A percentile compares a stretch with the other conserved stretches of the same genome.
These are phyloP conservation scores for Talaromyces atroroseus DNA, from an alignment of 2,329 filamentous ascomycete genomes.

Conservation along the genomic window DNA sequence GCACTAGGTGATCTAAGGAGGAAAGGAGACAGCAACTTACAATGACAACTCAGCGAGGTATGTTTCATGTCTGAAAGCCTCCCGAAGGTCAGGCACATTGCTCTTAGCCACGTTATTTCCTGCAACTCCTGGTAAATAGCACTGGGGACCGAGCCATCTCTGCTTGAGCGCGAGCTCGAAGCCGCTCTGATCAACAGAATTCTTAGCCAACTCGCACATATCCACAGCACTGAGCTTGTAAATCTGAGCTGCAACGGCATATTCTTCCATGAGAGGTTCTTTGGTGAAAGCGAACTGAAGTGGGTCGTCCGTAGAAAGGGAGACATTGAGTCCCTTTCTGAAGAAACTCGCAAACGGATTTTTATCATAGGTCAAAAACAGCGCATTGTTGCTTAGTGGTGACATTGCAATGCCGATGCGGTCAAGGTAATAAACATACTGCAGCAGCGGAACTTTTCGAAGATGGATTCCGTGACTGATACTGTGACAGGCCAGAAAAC, in stretches of 20 bases:
- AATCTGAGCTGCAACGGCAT: constrained; percentile 95
- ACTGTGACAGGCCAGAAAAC: constrained; percentile 87
- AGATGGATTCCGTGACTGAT: constrained; percentile 92
- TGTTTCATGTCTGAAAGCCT: constrained; percentile 84
- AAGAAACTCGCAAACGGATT: constrained; percentile 97
- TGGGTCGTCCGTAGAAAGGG: constrained; percentile 91
- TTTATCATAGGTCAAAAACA: constrained; percentile 93
- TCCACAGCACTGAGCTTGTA: constrained; percentile 96
- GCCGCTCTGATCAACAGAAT: constrained; percentile 90
- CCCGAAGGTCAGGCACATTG: constrained; percentile 88
- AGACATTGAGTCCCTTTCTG: constrained; percentile 88
- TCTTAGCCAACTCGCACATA: constrained; percentile 97
- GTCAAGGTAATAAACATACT: constrained; percentile 97
- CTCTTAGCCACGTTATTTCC: constrained; percentile 95
- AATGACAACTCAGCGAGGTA: constrained; percentile 76
- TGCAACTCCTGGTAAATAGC: constrained; percentile 67
- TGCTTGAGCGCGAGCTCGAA: constrained; percentile 87
- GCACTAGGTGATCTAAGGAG: too few relatives aligned
- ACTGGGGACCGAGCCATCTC: constrained; percentile 81
- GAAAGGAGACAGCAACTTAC: constrained; percentile 51
- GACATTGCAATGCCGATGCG: constrained; percentile 99
- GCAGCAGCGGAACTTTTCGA: constrained; percentile 86
- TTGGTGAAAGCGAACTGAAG: constrained; percentile 98
- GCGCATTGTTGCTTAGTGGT: constrained; percentile 93
- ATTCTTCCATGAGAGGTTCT: constrained; percentile 95